Evolutionary conservation across 768 basidiomycete genomes (phyloP).

Genomic region (Pleurotus pulmonarius): DNA sequence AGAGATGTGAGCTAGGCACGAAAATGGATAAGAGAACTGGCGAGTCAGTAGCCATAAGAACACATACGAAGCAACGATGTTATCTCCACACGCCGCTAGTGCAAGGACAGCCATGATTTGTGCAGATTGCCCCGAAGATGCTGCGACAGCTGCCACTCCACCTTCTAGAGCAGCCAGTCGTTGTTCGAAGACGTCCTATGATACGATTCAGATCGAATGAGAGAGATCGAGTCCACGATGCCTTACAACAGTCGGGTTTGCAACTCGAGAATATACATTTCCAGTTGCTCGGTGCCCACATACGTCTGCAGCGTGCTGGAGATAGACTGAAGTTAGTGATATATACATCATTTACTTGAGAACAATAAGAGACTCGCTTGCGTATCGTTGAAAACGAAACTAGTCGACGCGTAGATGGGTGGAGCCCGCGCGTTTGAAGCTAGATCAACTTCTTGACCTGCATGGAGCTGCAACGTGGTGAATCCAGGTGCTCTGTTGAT

Average conservation of each 20-base stretch:
- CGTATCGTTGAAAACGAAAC: conserved; percentile 51
- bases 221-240: not conserved
- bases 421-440: conserved; percentile 51
- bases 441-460: conserved; percentile 44
- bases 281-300: conserved; percentile 31
- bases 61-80: conserved; percentile 57
- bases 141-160: conserved; percentile 55
- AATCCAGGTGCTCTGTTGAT: conserved; percentile 20
- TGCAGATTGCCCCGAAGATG: conserved; percentile 58
- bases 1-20: conserved; percentile 40
- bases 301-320: conserved; percentile 48
- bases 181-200: conserved; percentile 60
- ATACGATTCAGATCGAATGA: not conserved
- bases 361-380: conserved; percentile 20
- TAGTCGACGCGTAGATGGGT: conserved; percentile 52
- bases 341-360: not conserved
- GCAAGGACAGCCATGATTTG: conserved; percentile 57
- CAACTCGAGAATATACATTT: conserved; percentile 45
- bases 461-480: conserved; percentile 59
- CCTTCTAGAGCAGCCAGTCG: conserved; percentile 64
- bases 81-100: conserved; percentile 53
- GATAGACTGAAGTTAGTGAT: not conserved
- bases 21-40: not conserved
- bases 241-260: conserved; percentile 44
- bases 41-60: not conserved